These are phyloP conservation scores for Waltergamsia citrina DNA, from an alignment of 2,329 filamentous ascomycete genomes.

Conservation along the genomic window DNA sequence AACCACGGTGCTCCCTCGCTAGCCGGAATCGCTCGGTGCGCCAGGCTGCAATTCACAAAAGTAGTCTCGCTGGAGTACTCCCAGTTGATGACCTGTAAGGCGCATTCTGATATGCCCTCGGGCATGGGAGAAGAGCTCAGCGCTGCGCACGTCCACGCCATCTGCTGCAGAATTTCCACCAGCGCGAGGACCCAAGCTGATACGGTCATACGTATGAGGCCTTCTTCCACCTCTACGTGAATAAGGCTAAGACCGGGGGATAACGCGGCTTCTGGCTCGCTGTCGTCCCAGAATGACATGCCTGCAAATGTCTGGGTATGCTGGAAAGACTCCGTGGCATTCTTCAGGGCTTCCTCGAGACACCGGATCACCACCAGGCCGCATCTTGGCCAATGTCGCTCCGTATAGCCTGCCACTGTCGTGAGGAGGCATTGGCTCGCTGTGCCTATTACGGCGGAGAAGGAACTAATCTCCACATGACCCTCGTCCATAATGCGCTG, in stretches of 20 bases:
- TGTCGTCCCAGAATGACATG: slow-evolving; percentile 26
- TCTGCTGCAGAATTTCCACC: slow-evolving; percentile 24
- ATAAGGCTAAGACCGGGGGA: slow-evolving; percentile 21
- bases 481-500: slow-evolving; percentile 13
- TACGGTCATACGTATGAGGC: slow-evolving; percentile 18
- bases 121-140: slow-evolving; percentile 24
- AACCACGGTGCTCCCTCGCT: slow-evolving; percentile 17
- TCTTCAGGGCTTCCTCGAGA: slow-evolving; percentile 19
- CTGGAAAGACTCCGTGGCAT: slow-evolving; percentile 11
- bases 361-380: slow-evolving; percentile 18
- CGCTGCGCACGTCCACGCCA: slow-evolving; percentile 25
- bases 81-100: slow-evolving; percentile 19
- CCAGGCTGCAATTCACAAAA: slow-evolving; percentile 22
- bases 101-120: slow-evolving; percentile 16
- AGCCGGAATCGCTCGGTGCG: slow-evolving; percentile 18
- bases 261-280: slow-evolving; percentile 11
- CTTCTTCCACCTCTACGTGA: slow-evolving; percentile 23
- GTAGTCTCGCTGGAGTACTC: slow-evolving; percentile 19
- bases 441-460: slow-evolving; percentile 23
- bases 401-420: slow-evolving; percentile 21
- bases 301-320: slow-evolving; percentile 16
- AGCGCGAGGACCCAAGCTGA: slow-evolving; percentile 23
- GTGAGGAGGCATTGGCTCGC: slow-evolving; percentile 20
- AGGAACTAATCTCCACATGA: slow-evolving; percentile 15
- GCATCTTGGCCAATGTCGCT: slow-evolving; percentile 20